Conservation (phyloP, 1,284 basidiomycete species). For the Microbotryomycetes sp. region DNA sequence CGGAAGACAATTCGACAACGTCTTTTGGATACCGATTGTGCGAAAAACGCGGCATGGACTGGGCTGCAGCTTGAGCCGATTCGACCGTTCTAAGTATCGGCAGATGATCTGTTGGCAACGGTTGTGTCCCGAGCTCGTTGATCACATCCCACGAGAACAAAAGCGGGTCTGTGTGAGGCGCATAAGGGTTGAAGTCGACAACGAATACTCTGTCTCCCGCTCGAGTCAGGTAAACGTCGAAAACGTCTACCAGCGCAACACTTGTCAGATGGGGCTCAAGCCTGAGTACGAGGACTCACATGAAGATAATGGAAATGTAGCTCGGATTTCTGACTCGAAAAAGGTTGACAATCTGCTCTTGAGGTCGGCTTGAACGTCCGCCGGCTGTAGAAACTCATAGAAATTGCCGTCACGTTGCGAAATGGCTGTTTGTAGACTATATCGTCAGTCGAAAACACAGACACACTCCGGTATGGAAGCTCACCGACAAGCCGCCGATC, state of each 20-base stretch:
- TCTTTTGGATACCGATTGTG: constrained; percentile 92
- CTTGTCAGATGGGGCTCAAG: not conserved
- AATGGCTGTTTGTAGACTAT: constrained; percentile 51
- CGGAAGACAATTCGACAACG: constrained; percentile 67
- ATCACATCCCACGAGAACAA: constrained; percentile 80
- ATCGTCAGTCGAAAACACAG: not conserved
- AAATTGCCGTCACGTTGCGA: constrained; percentile 84
- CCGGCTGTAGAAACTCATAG: constrained; percentile 76
- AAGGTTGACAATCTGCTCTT: constrained; percentile 52
- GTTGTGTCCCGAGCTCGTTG: constrained; percentile 34
- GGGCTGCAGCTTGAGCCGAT: constrained; percentile 55
- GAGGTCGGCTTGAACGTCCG: constrained; percentile 52
- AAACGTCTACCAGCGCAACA: constrained; percentile 54
- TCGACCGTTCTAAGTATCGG: constrained; percentile 65
- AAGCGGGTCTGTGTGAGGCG: constrained; percentile 73
- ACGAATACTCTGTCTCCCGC: constrained; percentile 66
- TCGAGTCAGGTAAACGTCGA: constrained; percentile 80
- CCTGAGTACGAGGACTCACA: constrained; percentile 50
- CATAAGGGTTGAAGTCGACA: constrained; percentile 85
- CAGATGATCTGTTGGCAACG: constrained; percentile 38
- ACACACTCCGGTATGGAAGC: constrained; percentile 28
- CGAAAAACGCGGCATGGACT: constrained; percentile 64
- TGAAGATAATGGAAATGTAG: constrained; percentile 55
- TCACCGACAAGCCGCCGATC: constrained; percentile 60
- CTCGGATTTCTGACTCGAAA: constrained; percentile 60